These are phyloP conservation scores for Pyronema domesticum DNA, from an alignment of 495 filamentous ascomycete genomes.

Conservation along the genomic window DNA sequence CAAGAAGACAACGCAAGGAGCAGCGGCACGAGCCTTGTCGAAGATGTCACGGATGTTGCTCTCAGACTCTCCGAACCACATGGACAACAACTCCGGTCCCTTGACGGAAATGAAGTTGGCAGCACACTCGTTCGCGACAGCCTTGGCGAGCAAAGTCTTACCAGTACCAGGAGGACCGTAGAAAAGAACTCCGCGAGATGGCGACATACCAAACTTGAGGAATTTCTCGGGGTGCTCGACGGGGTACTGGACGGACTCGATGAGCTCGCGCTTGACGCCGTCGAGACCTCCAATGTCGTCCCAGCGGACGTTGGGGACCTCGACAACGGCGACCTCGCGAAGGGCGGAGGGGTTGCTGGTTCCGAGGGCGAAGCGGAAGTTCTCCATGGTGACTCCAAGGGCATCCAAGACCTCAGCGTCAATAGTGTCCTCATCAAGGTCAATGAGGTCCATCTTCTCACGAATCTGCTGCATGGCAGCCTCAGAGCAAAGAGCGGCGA, in stretches of 20 bases:
- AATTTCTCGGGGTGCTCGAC: constrained; percentile 99
- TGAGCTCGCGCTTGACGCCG: constrained; percentile 97
- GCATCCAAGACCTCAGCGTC: constrained; percentile 97
- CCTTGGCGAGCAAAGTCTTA: constrained; percentile 99
- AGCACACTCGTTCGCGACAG: constrained; percentile 95
- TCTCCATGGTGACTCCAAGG: constrained; percentile 96
- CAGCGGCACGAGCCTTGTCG: constrained; percentile 96
- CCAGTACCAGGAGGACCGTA: constrained; percentile 97
- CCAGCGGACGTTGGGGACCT: constrained; percentile 98
- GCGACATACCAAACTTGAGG: constrained; percentile 98
- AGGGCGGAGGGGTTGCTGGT: constrained; percentile 97
- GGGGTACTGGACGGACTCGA: constrained; percentile 96
- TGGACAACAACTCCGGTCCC: constrained; percentile 90
- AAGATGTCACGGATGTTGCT: constrained; percentile 99
- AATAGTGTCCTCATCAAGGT: constrained; percentile 96
- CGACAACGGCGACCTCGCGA: constrained; percentile 95
- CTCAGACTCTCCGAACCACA: constrained; percentile 99
- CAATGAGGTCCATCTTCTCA: constrained; percentile 99
- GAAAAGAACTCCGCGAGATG: constrained; percentile 95
- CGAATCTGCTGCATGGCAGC: constrained; percentile 99
- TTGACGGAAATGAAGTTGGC: constrained; percentile 99
- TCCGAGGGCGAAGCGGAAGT: constrained; percentile 96
- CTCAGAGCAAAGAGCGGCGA: constrained; percentile 97
- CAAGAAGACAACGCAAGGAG: constrained; percentile 96
- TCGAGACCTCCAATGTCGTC: constrained; percentile 98